Evolutionary conservation across 176 grass and related monocot species (phyloP), one percentile per base, ranked within the genome.

Genomic region (Avena insularis): DNA sequence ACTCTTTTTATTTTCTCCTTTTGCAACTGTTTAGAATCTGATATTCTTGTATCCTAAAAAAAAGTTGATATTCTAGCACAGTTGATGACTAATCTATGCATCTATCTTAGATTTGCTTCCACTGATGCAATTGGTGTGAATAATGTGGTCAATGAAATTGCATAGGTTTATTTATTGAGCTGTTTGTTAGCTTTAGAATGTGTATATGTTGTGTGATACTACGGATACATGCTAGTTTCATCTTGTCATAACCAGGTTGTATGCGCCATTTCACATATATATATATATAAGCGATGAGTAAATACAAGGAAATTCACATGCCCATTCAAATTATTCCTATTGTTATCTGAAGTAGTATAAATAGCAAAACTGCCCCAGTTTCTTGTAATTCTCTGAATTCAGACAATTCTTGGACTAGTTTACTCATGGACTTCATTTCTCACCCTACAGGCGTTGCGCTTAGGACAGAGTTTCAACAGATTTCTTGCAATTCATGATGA

Each of bases 381-480:
- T 75, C 15, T 43, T 61, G 21, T 9, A 55, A 4, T 62, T 73
- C 20, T 60, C 47, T 77, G 0, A 35, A 35, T 67, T 67, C 64
- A 17, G 29, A 17, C 64, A 36, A 67, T 15, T 35, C 13, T 35
- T 75, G 45, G n/a, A 45, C 21, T 45, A 5, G 25, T 75, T 88
- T 69, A 84, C 12, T 60, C 68, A 7, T 77, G 0, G 17, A 51
- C 46, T 49, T 86, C 61, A 48, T 89, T 79, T 75, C 45, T 56
- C 61, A 68, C 12, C 63, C 35, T 87, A 11, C 68, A 93, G 94
- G 86, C 85, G 19, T 35, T 94, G 38, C 87, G 70, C 27, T 86
- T 98, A 82, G 86, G 77, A 79, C 80, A 89, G 79, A 90, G 65
- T 62, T 93, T 98, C 81, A 66, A 79, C 14, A 71, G 65, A 73